Conservation (phyloP, 2,329 filamentous ascomycete genomes). For the Venturia pyrina region DNA sequence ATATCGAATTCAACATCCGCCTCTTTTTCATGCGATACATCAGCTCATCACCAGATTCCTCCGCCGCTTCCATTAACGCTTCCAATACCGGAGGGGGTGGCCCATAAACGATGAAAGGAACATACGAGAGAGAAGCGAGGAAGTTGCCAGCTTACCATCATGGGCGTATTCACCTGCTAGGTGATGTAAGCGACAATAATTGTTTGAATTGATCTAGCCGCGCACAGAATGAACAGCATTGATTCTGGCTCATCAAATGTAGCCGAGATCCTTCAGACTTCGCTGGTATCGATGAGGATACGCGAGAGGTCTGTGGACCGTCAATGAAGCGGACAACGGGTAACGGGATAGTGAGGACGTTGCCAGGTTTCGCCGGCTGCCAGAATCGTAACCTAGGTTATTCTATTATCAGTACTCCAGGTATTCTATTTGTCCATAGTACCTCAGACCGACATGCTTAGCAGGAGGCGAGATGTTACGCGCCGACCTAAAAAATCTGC, state of each 20-base stretch:
- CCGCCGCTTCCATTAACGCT: background rate
- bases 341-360: background rate
- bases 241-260: background rate
- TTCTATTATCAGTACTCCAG: no score
- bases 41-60: no score
- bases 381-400: background rate
- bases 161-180: background rate
- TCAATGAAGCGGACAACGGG: background rate
- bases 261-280: background rate
- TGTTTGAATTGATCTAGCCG: background rate
- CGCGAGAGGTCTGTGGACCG: background rate
- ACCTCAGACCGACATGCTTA: no score
- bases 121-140: background rate
- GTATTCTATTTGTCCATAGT: no score
- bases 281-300: background rate
- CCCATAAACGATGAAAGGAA: background rate
- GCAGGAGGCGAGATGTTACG: no score
- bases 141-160: background rate
- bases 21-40: background rate
- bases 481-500: no score
- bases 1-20: background rate
- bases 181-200: background rate
- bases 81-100: background rate
- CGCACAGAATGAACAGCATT: background rate
- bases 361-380: background rate